Evolutionary conservation across 1,284 basidiomycete species (phyloP), one percentile per base, ranked within the genome.

Genomic region (Cryptococcus sp.): DNA sequence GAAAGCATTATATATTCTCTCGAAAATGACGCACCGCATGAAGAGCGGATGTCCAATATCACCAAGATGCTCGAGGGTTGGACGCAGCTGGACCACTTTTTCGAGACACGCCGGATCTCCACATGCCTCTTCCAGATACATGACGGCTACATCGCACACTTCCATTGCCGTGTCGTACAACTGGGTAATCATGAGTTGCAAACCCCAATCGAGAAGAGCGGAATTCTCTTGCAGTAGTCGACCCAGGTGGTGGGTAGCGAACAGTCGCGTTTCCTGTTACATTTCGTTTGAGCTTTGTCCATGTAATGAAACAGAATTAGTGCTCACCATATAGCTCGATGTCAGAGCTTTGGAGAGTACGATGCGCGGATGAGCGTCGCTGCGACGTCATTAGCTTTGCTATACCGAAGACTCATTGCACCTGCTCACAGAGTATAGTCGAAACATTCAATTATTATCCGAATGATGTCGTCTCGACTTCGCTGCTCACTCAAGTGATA

Each of bases 281-380:
- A 19, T 17, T 1, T 16, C 6, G 46, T 4, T 29, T 44, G 15
- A 58, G 50, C 45, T 8, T 5, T 5, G 22, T 34, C 29, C 8
- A 20, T 19, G n/a, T 44, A n/a, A 29, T 1, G 2, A 10, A 15
- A 44, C 16, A 20, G 37, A 45, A 7, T 17, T 17, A 26, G 23
- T 16, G 54, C 79, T 49, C 64, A 88, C 89, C 80, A 89, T 88
- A 76, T 92, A 91, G 71, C 86, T 89, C 1, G 93, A 95, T 0
- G 94, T 98, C 37, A 99, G 80, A 0, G 93, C 91, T 73, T 97
- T 98, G 11, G 91, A 91, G 17, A 97, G 79, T 10, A 97, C 87
- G 46, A 97, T 89, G 22, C 93, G 86, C 0, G 92, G 85, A 78
- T 97, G 93, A 0, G 92, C 92, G 75, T 96, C 91, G 59, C 93